Evolutionary conservation across 2,329 filamentous ascomycete genomes (phyloP).

Genomic region (Fusarium concolor): DNA sequence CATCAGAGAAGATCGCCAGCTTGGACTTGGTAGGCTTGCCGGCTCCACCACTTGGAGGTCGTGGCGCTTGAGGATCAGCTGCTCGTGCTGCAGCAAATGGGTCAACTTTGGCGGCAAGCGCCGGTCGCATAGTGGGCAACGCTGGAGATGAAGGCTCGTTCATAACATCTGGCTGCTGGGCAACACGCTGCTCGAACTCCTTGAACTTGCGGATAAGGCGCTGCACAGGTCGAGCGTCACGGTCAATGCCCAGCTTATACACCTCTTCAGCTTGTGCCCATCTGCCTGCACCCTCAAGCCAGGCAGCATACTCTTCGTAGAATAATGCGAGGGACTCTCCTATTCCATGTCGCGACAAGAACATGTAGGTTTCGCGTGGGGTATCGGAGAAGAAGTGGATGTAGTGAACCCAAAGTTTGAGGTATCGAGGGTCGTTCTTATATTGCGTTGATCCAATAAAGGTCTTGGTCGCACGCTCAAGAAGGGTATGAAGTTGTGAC

Average conservation of each 20-base stretch:
- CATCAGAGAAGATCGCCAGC: slow-evolving; percentile 90
- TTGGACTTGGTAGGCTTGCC: slow-evolving; percentile 81
- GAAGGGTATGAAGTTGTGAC: slow-evolving; percentile 87
- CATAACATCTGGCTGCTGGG: slow-evolving; percentile 71
- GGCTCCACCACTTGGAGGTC: slow-evolving; percentile 59
- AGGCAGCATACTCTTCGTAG: slow-evolving; percentile 96
- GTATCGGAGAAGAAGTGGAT: slow-evolving; percentile 92
- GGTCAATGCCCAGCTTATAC: slow-evolving; percentile 88
- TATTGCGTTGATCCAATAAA: slow-evolving; percentile 90
- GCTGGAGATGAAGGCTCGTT: slow-evolving; percentile 86
- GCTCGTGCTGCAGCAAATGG: slow-evolving; percentile 74
- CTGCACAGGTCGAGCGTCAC: slow-evolving; percentile 84
- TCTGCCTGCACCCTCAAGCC: slow-evolving; percentile 85
- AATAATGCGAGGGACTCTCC: slow-evolving; percentile 90
- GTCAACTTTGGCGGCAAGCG: slow-evolving; percentile 85
- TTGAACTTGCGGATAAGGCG: slow-evolving; percentile 88
- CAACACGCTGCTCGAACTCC: slow-evolving; percentile 85
- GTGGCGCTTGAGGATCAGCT: slow-evolving; percentile 74
- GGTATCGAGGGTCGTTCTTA: slow-evolving; percentile 93
- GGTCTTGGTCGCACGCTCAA: slow-evolving; percentile 91
- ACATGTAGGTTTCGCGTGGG: slow-evolving; percentile 93
- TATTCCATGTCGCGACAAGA: slow-evolving; percentile 87
- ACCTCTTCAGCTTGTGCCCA: slow-evolving; percentile 96
- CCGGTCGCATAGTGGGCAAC: slow-evolving; percentile 83
- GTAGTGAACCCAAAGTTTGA: slow-evolving; percentile 94